phyloP scores from a whole-genome alignment of 768 basidiomycete species.

The Serendipita sp. region DNA sequence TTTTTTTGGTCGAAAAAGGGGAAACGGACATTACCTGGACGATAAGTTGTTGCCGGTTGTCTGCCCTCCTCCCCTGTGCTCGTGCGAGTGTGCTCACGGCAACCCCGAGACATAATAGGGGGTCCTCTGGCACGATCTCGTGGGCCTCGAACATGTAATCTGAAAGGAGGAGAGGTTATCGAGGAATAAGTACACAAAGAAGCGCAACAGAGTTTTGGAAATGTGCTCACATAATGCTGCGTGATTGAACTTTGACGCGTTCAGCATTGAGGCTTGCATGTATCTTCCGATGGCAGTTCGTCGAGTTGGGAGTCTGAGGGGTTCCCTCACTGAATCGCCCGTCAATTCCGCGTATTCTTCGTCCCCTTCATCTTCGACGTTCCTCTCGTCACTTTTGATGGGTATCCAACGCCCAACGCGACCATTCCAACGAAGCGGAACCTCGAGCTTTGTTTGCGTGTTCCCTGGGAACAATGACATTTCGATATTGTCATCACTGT shows the following conservation, averaged over 20 bases:
- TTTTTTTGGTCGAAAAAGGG: too few species aligned
- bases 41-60: conserved; percentile 83
- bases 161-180: conserved; percentile 18
- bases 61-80: conserved; percentile 84
- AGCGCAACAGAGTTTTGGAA: background rate
- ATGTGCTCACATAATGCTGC: conserved; percentile 65
- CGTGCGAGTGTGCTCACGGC: conserved; percentile 77
- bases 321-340: conserved; percentile 17
- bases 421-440: background rate
- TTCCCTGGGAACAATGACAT: background rate
- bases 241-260: conserved; percentile 77
- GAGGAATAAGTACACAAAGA: background rate
- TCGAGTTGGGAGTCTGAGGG: conserved; percentile 37
- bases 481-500: conserved; percentile 15
- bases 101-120: conserved; percentile 67
- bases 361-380: background rate
- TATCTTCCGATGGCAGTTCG: conserved; percentile 54
- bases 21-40: conserved; percentile 34
- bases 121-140: conserved; percentile 69
- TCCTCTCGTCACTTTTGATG: background rate
- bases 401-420: background rate
- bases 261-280: conserved; percentile 69
- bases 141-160: conserved; percentile 84
- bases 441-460: conserved; percentile 1
- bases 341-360: conserved; percentile 20